phyloP scores from a whole-genome alignment of 1,139 yeast genomes.

The Martiniozyma asiatica region DNA sequence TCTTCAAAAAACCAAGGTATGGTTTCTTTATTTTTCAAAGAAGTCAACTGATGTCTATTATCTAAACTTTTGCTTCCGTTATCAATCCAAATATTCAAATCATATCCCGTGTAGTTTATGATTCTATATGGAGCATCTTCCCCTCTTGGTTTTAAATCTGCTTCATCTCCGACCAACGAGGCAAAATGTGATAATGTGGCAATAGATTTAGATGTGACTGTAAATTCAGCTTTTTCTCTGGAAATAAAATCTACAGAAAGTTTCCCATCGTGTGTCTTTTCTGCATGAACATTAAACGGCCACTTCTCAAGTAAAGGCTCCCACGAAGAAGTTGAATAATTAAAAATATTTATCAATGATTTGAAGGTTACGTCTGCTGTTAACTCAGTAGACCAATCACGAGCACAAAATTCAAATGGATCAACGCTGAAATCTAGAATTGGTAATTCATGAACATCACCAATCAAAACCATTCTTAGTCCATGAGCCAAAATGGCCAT shows the following conservation, averaged over 20 bases:
- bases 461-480: slow-evolving; percentile 73
- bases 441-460: slow-evolving; percentile 90
- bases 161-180: slow-evolving; percentile 41
- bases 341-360: slow-evolving; percentile 68
- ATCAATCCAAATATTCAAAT: slow-evolving; percentile 68
- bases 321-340: slow-evolving; percentile 90
- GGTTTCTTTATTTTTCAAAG: slow-evolving; percentile 37
- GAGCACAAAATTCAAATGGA: slow-evolving; percentile 60
- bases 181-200: slow-evolving; percentile 64
- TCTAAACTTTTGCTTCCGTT: slow-evolving; percentile 16
- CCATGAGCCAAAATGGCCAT: slow-evolving; percentile 69
- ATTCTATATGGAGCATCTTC: slow-evolving; percentile 75
- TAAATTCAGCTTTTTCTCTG: slow-evolving; percentile 64
- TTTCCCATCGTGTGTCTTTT: slow-evolving; percentile 34
- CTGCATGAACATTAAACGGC: slow-evolving; percentile 66
- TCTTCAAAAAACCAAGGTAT: slow-evolving; percentile 91
- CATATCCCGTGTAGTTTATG: slow-evolving; percentile 75
- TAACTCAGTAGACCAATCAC: slow-evolving; percentile 85
- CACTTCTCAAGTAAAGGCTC: slow-evolving; percentile 89
- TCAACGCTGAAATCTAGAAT: slow-evolving; percentile 69
- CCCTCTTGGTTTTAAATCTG: slow-evolving; percentile 53
- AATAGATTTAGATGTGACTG: slow-evolving; percentile 70
- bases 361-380: slow-evolving; percentile 62
- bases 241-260: slow-evolving; percentile 56
- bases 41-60: slow-evolving; percentile 20